Evolutionary conservation across 148 eudicot genomes (phyloP).

Genomic region (Limonium bicolor): DNA sequence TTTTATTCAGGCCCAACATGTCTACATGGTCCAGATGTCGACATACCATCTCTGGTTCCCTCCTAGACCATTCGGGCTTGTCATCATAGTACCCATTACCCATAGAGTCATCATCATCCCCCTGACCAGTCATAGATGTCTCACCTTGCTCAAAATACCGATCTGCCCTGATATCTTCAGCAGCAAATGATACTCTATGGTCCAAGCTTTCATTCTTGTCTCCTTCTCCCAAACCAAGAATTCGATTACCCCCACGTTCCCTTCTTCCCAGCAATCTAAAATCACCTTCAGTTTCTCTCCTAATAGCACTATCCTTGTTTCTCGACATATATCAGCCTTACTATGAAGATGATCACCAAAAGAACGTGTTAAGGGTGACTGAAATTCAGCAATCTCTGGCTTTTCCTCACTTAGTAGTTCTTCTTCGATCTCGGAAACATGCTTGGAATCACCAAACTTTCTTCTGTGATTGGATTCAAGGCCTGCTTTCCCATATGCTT

Average conservation of each 20-base stretch:
- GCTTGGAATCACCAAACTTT: neutral
- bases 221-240: slow-evolving; percentile 53
- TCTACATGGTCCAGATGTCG: slow-evolving; percentile 91
- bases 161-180: slow-evolving; percentile 38
- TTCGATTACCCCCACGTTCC: slow-evolving; percentile 57
- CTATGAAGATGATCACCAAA: too few species aligned
- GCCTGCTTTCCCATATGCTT: slow-evolving; percentile 12
- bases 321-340: slow-evolving; percentile 29
- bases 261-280: slow-evolving; percentile 81
- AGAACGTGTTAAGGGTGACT: too few species aligned
- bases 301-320: slow-evolving; percentile 72
- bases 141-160: slow-evolving; percentile 41
- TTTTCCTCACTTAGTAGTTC: neutral
- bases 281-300: slow-evolving; percentile 95
- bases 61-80: slow-evolving; percentile 48
- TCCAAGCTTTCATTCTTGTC: slow-evolving; percentile 40
- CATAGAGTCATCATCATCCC: slow-evolving; percentile 43
- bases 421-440: slow-evolving; percentile 8
- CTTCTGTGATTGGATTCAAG: slow-evolving; percentile 8
- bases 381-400: slow-evolving; percentile 16
- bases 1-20: slow-evolving; percentile 88
- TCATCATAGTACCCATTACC: slow-evolving; percentile 56
- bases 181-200: slow-evolving; percentile 64
- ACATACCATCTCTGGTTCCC: slow-evolving; percentile 77
- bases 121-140: slow-evolving; percentile 31